These are phyloP conservation scores for Ceratopteris richardii DNA, from an alignment of 75 land plant species.

Conservation along the genomic window DNA sequence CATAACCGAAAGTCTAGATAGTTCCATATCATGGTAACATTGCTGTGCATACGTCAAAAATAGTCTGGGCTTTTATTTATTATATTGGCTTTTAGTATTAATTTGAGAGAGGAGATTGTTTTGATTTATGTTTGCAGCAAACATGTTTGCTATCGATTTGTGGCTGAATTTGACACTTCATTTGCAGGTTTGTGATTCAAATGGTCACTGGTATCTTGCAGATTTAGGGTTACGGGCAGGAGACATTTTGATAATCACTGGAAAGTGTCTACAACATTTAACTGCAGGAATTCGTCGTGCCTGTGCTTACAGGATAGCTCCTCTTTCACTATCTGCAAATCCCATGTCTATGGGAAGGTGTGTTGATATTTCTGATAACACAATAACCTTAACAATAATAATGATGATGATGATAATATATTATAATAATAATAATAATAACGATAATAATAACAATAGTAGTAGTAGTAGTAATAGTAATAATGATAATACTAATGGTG, in stretches of 20 bases:
- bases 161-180: not conserved
- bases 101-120: too few relatives aligned
- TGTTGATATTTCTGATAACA: constrained; percentile 11
- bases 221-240: constrained; percentile 63
- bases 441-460: too few relatives aligned
- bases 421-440: too few relatives aligned
- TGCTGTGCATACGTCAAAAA: too few relatives aligned
- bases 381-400: constrained; percentile 4
- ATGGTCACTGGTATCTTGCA: constrained; percentile 89
- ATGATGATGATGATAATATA: constrained; percentile 11
- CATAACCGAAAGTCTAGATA: too few relatives aligned
- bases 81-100: too few relatives aligned
- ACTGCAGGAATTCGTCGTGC: constrained; percentile 87
- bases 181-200: constrained; percentile 69
- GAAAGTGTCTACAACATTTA: constrained; percentile 78
- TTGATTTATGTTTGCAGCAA: too few relatives aligned
- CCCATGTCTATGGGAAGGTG: constrained; percentile 40
- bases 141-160: too few relatives aligned
- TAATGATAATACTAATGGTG: too few relatives aligned
- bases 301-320: constrained; percentile 43
- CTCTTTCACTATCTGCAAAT: constrained; percentile 13
- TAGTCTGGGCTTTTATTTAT: too few relatives aligned
- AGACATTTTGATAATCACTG: constrained; percentile 68
- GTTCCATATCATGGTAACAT: too few relatives aligned
- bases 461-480: too few relatives aligned